Evolutionary conservation across 176 grass and related monocot species (phyloP).

Genomic region (Pontederia crassipes): DNA sequence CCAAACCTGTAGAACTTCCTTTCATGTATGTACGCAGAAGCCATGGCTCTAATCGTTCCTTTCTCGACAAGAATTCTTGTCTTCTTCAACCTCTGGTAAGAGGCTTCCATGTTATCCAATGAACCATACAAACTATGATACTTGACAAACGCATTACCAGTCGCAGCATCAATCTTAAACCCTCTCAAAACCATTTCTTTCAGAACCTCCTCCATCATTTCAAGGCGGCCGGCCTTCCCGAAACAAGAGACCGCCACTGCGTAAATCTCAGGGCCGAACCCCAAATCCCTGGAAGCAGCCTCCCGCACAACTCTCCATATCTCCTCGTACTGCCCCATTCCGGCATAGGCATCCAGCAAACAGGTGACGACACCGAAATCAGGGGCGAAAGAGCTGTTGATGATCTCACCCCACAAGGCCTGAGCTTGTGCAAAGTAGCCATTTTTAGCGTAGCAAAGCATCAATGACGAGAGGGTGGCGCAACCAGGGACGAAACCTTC

Average conservation of each 20-base stretch:
- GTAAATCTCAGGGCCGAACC: conserved; percentile 26
- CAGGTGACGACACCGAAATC: conserved; percentile 20
- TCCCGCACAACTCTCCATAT: conserved; percentile 35
- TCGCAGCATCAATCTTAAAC: conserved; percentile 42
- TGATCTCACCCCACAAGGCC: conserved; percentile 60
- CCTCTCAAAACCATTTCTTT: conserved; percentile 42
- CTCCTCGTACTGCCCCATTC: conserved; percentile 41
- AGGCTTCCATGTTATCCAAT: conserved; percentile 61
- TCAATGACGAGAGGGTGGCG: conserved; percentile 25
- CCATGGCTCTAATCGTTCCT: conserved; percentile 39
- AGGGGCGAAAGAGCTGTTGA: conserved; percentile 53
- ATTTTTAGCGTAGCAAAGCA: conserved; percentile 51
- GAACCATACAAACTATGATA: conserved; percentile 54
- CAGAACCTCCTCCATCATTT: conserved; percentile 50
- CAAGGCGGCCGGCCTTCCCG: conserved; percentile 48
- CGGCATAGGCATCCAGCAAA: conserved; percentile 50
- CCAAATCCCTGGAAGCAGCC: conserved; percentile 27
- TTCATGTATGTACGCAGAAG: conserved; percentile 44
- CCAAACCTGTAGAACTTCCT: conserved; percentile 68
- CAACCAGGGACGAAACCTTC: conserved; percentile 4
- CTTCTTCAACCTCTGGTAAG: conserved; percentile 48
- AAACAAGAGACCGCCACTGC: conserved; percentile 57
- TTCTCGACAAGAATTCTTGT: conserved; percentile 42
- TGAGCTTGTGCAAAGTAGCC: conserved; percentile 46
- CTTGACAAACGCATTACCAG: conserved; percentile 60